Conservation (phyloP, 139 green algal species). For the Tetratostichococcus sp. region DNA sequence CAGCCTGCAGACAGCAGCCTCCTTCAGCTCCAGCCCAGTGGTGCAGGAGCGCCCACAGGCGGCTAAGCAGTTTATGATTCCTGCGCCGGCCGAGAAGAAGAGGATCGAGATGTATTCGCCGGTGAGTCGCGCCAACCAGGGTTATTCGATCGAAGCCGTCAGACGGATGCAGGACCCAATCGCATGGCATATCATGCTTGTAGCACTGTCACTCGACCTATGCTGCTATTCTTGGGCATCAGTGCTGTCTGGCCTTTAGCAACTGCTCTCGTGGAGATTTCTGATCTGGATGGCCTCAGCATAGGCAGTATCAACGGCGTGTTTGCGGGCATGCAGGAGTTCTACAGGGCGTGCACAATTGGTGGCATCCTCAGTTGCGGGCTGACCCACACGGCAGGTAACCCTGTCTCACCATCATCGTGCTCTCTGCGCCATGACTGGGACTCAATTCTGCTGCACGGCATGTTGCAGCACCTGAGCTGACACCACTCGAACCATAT, state of each 20-base stretch:
- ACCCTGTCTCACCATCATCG: neutral
- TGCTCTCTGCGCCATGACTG: too few species aligned
- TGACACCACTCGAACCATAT: too few species aligned
- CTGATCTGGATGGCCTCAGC: too few species aligned
- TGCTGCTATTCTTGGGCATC: too few species aligned
- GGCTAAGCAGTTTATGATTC: neutral
- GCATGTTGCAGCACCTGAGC: too few species aligned
- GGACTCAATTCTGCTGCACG: too few species aligned
- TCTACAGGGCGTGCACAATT: conserved; percentile 72
- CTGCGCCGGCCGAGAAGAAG: conserved; percentile 30
- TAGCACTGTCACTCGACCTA: too few species aligned
- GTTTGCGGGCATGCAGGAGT: conserved; percentile 55
- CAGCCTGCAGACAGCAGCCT: neutral
- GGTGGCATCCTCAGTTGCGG: conserved; percentile 63
- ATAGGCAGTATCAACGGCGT: conserved; percentile 30
- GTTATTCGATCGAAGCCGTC: neutral
- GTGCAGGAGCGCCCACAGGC: neutral
- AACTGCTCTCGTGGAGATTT: too few species aligned
- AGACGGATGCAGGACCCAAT: neutral
- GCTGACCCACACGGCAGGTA: conserved; percentile 44
- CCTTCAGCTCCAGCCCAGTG: neutral
- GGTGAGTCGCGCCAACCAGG: conserved; percentile 3
- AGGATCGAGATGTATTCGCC: conserved; percentile 41
- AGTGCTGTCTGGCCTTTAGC: too few species aligned
- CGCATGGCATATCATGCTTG: neutral